Percentiles rank a stretch among this genome's conserved stretches.
Conservation (phyloP, 208 protist species). For the Entamoeba dispar region DNA sequence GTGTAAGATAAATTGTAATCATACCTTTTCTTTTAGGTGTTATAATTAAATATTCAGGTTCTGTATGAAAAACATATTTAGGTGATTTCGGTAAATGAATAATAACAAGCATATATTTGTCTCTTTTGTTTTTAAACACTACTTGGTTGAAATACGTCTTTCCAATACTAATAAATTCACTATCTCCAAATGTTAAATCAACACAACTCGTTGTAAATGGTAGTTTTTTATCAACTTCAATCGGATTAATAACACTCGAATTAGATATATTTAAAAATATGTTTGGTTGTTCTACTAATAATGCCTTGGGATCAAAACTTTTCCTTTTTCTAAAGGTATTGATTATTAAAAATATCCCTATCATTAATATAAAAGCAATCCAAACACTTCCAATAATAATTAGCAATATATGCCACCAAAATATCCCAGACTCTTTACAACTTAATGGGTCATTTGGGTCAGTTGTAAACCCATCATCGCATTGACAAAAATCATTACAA, state of each 20-base stretch:
- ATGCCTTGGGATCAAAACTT: too few species aligned
- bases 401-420: too few species aligned
- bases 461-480: not conserved
- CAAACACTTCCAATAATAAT: too few species aligned
- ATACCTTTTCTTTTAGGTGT: not conserved
- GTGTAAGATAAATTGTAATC: not conserved
- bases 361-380: too few species aligned
- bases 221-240: too few species aligned
- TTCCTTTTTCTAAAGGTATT: too few species aligned
- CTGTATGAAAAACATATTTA: not conserved
- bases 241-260: too few species aligned
- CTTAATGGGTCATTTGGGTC: not conserved
- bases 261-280: too few species aligned
- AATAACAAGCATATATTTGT: not conserved
- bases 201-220: too few species aligned
- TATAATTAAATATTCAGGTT: not conserved
- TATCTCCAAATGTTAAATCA: not conserved
- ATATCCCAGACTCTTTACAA: too few species aligned
- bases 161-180: not conserved
- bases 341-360: too few species aligned
- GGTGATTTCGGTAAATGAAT: not conserved
- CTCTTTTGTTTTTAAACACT: not conserved
- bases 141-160: not conserved
- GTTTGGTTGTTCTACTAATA: too few species aligned
- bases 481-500: not conserved